A percentile compares a stretch with the other conserved stretches of the same genome.
Conservation (phyloP, 1,139 yeast species). For the Geotrichum armillariae region DNA sequence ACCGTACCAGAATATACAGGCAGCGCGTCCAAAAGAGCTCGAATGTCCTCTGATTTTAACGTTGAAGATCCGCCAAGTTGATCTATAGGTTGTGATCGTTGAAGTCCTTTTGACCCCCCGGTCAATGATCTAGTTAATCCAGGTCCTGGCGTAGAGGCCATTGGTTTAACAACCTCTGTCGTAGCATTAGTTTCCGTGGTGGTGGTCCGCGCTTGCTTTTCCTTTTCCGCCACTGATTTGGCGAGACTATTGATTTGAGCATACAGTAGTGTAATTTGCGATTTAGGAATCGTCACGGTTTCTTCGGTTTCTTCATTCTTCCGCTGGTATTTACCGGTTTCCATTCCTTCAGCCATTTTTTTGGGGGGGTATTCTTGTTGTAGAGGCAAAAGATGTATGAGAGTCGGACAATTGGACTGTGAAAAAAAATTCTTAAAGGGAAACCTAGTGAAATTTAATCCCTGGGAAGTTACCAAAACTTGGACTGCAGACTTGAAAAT, state of each 20-base stretch:
- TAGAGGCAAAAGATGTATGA: no score
- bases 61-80: neutral
- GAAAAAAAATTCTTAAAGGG: no score
- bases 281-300: conserved; percentile 18
- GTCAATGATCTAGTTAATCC: neutral
- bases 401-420: no score
- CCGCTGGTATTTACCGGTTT: no score
- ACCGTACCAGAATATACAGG: conserved; percentile 20
- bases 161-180: neutral
- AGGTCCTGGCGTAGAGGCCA: neutral
- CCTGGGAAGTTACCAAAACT: no score
- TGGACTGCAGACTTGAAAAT: no score
- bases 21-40: conserved; percentile 16
- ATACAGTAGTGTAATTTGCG: conserved; percentile 17
- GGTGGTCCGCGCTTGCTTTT: neutral
- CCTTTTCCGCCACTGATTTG: conserved; percentile 20
- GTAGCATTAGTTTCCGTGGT: neutral
- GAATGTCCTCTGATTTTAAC: conserved; percentile 14
- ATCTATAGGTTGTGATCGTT: neutral
- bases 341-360: no score
- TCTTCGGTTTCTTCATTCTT: conserved; percentile 7
- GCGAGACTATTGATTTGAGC: conserved; percentile 19
- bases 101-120: neutral
- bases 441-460: no score
- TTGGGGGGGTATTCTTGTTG: no score